A percentile compares a stretch with the other conserved stretches of the same genome.
phyloP scores from a whole-genome alignment of 1,284 basidiomycete species.

The Phellopilus nigrolimitatus region DNA sequence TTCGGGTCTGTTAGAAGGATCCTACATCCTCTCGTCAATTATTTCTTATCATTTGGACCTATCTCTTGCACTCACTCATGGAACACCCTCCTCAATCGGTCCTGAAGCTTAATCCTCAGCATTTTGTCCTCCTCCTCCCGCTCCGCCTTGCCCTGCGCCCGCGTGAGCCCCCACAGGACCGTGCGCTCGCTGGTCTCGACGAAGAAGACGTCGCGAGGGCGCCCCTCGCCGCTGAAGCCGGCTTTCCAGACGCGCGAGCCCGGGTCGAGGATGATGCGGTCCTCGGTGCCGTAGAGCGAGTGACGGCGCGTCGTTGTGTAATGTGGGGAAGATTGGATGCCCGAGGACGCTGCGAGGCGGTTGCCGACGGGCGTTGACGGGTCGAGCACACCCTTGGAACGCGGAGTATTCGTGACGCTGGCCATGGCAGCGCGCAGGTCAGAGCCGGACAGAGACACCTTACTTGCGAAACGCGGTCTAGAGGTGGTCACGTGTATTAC shows the following conservation, averaged over 20 bases:
- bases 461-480: not conserved
- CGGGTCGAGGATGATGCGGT: slow-evolving; percentile 79
- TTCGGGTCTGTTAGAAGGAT: slow-evolving; percentile 91
- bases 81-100: slow-evolving; percentile 71
- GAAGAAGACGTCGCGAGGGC: slow-evolving; percentile 72
- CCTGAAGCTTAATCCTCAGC: slow-evolving; percentile 65
- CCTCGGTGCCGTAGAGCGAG: slow-evolving; percentile 82
- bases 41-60: slow-evolving; percentile 5
- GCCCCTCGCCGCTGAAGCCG: slow-evolving; percentile 86
- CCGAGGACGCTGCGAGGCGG: slow-evolving; percentile 11
- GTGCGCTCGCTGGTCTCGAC: slow-evolving; percentile 30
- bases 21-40: slow-evolving; percentile 39
- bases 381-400: slow-evolving; percentile 13
- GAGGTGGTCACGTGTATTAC: slow-evolving; percentile 1
- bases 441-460: not conserved
- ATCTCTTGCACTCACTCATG: slow-evolving; percentile 60
- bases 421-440: slow-evolving; percentile 6
- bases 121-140: slow-evolving; percentile 68
- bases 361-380: slow-evolving; percentile 20
- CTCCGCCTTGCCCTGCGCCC: slow-evolving; percentile 49
- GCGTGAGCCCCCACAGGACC: slow-evolving; percentile 56
- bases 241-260: slow-evolving; percentile 85
- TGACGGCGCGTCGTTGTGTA: slow-evolving; percentile 73
- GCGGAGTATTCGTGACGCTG: slow-evolving; percentile 19
- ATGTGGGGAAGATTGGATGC: slow-evolving; percentile 65